These are phyloP conservation scores for Fusarium hainanense DNA, from an alignment of 2,329 filamentous ascomycete species.

Conservation along the genomic window DNA sequence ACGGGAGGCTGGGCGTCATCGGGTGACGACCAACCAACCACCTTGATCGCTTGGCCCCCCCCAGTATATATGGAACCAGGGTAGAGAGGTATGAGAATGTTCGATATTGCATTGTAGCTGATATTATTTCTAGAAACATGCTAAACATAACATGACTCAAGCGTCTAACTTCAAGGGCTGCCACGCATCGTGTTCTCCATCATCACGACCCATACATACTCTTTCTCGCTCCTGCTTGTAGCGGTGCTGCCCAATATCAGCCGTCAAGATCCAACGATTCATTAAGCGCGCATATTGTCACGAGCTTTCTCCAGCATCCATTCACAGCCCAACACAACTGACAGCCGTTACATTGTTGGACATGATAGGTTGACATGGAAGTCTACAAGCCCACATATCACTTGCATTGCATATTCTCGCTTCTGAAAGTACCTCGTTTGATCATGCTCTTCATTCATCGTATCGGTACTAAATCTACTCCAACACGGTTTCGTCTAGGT, in stretches of 20 bases:
- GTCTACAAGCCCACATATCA: slow-evolving; percentile 21
- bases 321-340: slow-evolving; percentile 35
- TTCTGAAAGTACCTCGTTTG: slow-evolving; percentile 22
- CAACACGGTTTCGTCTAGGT: slow-evolving; percentile 35
- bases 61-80: slow-evolving; percentile 11
- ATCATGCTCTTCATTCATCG: slow-evolving; percentile 31
- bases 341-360: slow-evolving; percentile 5
- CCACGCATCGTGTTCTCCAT: slow-evolving; percentile 32
- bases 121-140: not conserved
- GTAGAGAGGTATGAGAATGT: slow-evolving; percentile 6
- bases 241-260: slow-evolving; percentile 39
- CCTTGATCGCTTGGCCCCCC: slow-evolving; percentile 32
- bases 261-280: slow-evolving; percentile 9
- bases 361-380: slow-evolving; percentile 23
- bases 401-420: slow-evolving; percentile 32
- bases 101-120: not conserved
- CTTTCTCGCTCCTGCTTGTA: slow-evolving; percentile 10
- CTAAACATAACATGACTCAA: slow-evolving; percentile 26
- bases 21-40: slow-evolving; percentile 32
- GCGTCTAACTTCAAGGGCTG: slow-evolving; percentile 9
- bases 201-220: slow-evolving; percentile 13
- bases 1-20: slow-evolving; percentile 22
- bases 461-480: slow-evolving; percentile 35
- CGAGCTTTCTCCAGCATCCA: slow-evolving; percentile 22
- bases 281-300: slow-evolving; percentile 36